phyloP scores from a whole-genome alignment of 495 filamentous ascomycete species.

The Extremus antarcticus region DNA sequence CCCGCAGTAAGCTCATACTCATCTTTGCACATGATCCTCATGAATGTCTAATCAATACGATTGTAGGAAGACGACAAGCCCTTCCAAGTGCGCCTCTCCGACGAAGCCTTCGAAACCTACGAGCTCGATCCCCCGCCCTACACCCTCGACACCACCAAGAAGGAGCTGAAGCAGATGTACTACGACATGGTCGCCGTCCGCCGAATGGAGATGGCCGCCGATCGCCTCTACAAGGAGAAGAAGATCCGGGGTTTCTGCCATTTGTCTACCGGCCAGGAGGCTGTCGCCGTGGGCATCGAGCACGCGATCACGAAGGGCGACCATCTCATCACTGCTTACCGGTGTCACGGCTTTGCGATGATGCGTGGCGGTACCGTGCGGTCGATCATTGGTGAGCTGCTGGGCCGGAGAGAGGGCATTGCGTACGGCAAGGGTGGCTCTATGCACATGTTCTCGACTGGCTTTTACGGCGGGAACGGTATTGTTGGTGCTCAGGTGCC shows the following conservation, averaged over 20 bases:
- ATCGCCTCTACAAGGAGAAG: slow-evolving; percentile 98
- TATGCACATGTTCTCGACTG: slow-evolving; percentile 99
- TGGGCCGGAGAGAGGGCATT: slow-evolving; percentile 90
- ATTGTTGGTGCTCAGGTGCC: slow-evolving; percentile 98
- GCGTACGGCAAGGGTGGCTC: slow-evolving; percentile 97
- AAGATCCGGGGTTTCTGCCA: slow-evolving; percentile 99
- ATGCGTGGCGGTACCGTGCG: slow-evolving; percentile 91
- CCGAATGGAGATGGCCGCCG: slow-evolving; percentile 99
- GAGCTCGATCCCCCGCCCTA: slow-evolving; percentile 92
- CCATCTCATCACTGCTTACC: slow-evolving; percentile 94
- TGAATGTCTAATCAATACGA: background rate
- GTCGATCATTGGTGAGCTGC: slow-evolving; percentile 90
- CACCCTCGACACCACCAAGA: slow-evolving; percentile 86
- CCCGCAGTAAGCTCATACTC: slow-evolving; percentile 54
- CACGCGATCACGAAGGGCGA: slow-evolving; percentile 84
- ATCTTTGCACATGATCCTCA: too few relatives aligned
- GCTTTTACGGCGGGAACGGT: slow-evolving; percentile 97
- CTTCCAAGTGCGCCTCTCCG: slow-evolving; percentile 83
- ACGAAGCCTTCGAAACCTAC: slow-evolving; percentile 99
- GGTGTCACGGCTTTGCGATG: slow-evolving; percentile 94
- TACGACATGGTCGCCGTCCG: slow-evolving; percentile 88
- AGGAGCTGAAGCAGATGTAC: slow-evolving; percentile 97
- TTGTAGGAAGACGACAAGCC: slow-evolving; percentile 80
- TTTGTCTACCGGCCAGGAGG: slow-evolving; percentile 94
- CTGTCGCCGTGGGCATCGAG: slow-evolving; percentile 93